Evolutionary conservation across 805 yeast species (phyloP).

Genomic region (Maudiozyma barnettii): DNA sequence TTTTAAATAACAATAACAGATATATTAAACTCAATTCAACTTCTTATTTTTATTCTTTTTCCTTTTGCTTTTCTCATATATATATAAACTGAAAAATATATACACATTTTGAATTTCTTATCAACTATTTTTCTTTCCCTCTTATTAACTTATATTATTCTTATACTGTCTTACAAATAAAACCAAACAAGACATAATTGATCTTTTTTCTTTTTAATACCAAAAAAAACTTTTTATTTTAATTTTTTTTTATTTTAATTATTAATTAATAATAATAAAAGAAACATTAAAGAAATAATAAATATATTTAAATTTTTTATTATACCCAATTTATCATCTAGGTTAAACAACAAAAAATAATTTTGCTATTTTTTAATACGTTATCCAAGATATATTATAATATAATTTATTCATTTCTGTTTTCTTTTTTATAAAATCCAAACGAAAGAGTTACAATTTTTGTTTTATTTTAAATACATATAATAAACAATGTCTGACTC

Average conservation of each 20-base stretch:
- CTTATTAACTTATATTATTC: neutral
- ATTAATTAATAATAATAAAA: neutral
- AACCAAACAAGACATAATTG: constrained; percentile 3
- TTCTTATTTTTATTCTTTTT: neutral
- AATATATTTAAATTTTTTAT: neutral
- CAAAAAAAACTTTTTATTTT: neutral
- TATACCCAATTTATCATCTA: no score
- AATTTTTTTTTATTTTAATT: neutral
- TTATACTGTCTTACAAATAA: neutral
- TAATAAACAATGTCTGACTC: constrained; percentile 5
- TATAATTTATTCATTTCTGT: no score
- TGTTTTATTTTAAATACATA: neutral
- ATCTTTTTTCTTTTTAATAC: constrained; percentile 1
- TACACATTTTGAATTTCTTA: neutral
- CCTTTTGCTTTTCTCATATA: neutral
- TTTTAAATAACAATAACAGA: no score
- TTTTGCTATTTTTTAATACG: no score
- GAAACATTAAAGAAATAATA: neutral
- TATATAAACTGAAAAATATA: neutral
- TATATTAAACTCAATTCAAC: no score
- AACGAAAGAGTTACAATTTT: neutral
- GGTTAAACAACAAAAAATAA: no score
- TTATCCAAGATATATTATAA: no score
- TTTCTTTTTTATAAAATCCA: no score
- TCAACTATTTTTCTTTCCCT: neutral